These are phyloP conservation scores for Lentinus tigrinus DNA, from an alignment of 768 basidiomycete genomes.

Conservation along the genomic window DNA sequence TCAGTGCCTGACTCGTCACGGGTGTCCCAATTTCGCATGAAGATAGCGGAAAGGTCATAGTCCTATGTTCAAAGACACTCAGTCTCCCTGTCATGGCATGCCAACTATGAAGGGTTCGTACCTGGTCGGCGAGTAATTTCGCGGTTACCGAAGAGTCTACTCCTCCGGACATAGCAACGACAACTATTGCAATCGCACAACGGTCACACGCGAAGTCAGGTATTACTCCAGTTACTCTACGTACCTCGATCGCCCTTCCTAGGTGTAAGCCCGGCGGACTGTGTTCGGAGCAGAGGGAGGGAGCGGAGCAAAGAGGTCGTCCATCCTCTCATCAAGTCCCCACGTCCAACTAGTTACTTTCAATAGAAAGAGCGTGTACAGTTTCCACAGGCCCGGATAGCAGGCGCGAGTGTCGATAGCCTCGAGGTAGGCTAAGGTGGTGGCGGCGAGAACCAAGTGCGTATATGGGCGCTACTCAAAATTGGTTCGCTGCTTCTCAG, in stretches of 20 bases:
- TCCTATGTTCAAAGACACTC: constrained; percentile 42
- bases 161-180: constrained; percentile 93
- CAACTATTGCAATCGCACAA: constrained; percentile 46
- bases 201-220: too few species aligned
- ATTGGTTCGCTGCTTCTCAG: background rate
- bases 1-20: constrained; percentile 78
- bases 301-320: constrained; percentile 9
- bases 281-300: constrained; percentile 8
- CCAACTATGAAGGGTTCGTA: too few species aligned
- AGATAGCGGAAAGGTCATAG: constrained; percentile 82
- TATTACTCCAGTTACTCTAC: background rate
- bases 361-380: background rate
- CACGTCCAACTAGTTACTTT: background rate
- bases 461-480: constrained; percentile 8
- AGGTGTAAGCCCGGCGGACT: constrained; percentile 19
- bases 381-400: background rate
- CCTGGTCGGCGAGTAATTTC: constrained; percentile 67
- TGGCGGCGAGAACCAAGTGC: background rate
- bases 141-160: constrained; percentile 93
- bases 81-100: background rate
- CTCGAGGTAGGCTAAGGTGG: too few species aligned
- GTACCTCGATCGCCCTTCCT: constrained; percentile 31
- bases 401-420: too few species aligned
- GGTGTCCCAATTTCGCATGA: constrained; percentile 96
- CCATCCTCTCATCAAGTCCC: constrained; percentile 8